A percentile compares a stretch with the other conserved stretches of the same genome.
Conservation (phyloP, 2,329 filamentous ascomycete species). For the Fusarium sp. region DNA sequence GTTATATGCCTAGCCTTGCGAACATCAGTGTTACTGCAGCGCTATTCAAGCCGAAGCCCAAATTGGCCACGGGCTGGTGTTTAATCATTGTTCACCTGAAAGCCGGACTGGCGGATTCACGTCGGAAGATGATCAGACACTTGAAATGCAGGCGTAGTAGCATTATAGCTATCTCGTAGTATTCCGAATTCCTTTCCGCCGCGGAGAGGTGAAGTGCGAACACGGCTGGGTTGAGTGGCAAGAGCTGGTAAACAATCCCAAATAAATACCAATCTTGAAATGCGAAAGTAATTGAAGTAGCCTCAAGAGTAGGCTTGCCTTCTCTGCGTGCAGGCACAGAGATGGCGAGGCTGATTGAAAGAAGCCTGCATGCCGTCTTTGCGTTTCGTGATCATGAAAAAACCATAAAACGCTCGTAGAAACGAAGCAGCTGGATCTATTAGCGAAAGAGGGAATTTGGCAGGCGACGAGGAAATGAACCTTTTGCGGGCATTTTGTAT, state of each 20-base stretch:
- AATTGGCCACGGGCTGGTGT: background rate
- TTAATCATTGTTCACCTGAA: background rate
- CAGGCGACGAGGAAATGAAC: background rate
- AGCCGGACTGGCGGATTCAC: background rate
- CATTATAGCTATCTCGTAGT: background rate
- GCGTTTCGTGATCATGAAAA: background rate
- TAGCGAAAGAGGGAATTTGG: background rate
- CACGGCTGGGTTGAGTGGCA: background rate
- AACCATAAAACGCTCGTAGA: background rate
- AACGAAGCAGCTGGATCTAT: background rate
- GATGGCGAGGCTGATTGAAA: background rate
- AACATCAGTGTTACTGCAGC: background rate
- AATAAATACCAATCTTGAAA: background rate
- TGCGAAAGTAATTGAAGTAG: background rate
- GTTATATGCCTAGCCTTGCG: background rate
- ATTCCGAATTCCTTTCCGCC: background rate
- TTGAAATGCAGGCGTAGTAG: background rate
- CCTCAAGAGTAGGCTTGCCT: background rate
- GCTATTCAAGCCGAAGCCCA: background rate
- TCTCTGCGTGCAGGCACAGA: background rate
- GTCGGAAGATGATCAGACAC: background rate
- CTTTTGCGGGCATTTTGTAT: background rate
- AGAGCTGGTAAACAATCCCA: background rate
- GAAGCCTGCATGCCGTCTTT: background rate
- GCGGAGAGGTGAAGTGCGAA: background rate